Percentiles rank a stretch among this genome's conserved stretches.
Conservation (phyloP, 805 yeast species). For the Metschnikowia lachancei region DNA sequence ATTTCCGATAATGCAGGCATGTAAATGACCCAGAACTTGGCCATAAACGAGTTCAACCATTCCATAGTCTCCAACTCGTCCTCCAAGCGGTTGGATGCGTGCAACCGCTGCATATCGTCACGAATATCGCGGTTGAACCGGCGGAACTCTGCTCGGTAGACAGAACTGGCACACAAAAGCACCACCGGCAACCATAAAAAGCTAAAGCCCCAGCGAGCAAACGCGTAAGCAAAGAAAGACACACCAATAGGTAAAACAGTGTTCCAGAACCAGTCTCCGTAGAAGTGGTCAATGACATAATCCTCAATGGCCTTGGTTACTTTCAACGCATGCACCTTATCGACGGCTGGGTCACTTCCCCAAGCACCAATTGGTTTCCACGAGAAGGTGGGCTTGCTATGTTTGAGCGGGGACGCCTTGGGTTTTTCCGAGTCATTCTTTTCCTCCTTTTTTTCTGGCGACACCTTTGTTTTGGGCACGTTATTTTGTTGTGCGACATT, state of each 20-base stretch:
- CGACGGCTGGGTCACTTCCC: conserved; percentile 25
- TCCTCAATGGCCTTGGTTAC: conserved; percentile 44
- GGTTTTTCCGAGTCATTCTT: neutral
- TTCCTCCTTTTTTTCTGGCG: conserved; percentile 11
- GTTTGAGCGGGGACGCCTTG: conserved; percentile 1
- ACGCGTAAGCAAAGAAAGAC: conserved; percentile 67
- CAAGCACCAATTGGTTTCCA: conserved; percentile 43
- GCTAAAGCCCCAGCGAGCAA: conserved; percentile 64
- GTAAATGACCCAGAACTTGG: conserved; percentile 83
- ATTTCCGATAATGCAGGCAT: conserved; percentile 82
- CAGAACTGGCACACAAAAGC: conserved; percentile 58
- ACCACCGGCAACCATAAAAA: conserved; percentile 61
- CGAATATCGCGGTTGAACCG: conserved; percentile 71
- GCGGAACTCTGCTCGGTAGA: conserved; percentile 69
- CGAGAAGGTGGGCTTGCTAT: conserved; percentile 30
- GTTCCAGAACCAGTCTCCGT: conserved; percentile 72
- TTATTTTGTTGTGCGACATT: conserved; percentile 19
- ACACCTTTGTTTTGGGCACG: conserved; percentile 14
- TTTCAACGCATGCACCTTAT: conserved; percentile 27
- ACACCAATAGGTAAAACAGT: conserved; percentile 62
- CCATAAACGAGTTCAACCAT: conserved; percentile 75
- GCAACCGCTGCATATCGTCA: conserved; percentile 70
- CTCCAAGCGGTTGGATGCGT: conserved; percentile 62
- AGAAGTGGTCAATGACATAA: conserved; percentile 66
- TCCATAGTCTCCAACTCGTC: conserved; percentile 69